Evolutionary conservation across 306 rosid genomes (phyloP), one percentile per base, ranked within the genome.

Genomic region (Sicyos edulis): DNA sequence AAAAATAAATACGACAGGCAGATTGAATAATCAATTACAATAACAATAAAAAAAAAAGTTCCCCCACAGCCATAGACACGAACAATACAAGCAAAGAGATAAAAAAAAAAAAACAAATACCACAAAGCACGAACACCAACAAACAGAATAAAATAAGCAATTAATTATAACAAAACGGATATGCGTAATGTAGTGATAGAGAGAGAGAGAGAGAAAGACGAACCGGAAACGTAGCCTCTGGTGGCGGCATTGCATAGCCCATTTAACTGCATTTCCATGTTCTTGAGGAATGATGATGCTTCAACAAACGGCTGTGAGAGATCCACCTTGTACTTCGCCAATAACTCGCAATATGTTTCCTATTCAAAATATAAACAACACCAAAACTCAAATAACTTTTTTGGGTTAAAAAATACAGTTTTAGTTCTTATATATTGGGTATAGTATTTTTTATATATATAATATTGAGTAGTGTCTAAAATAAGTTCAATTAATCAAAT

Each of bases 191-290:
- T 0, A 7, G 4, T 29, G 67, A 26, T 26, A 26, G 29, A 26
- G 37, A 32, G 5, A 32, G 37, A 32, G 37, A 75, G 67, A 65
- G 79, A 69, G 80, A 66, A 76, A 78, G 71, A 75, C 71, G 45
- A 66, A 86, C 86, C 91, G 70, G 81, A 50, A 83, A 74, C 72
- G 74, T 68, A 51, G 84, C 69, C 74, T 67, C 72, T 62, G 55
- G 80, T 29, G 53, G 72, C 54, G 54, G 26, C 75, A 10, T 51
- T 69, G 74, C 83, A 53, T 70, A 91, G 80, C 61, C 83, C 54
- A 85, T 79, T 86, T 63, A 91, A 89, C 84, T 91, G 84, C 11
- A 75, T 75, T 82, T 88, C 87, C 84, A 91, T 88, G 69, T 80
- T 67, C 80, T 73, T 84, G 69, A 88, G 77, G 78, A 91, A 91